phyloP scores from a whole-genome alignment of 1,284 basidiomycete genomes.

The Moesziomyces aphidis region DNA sequence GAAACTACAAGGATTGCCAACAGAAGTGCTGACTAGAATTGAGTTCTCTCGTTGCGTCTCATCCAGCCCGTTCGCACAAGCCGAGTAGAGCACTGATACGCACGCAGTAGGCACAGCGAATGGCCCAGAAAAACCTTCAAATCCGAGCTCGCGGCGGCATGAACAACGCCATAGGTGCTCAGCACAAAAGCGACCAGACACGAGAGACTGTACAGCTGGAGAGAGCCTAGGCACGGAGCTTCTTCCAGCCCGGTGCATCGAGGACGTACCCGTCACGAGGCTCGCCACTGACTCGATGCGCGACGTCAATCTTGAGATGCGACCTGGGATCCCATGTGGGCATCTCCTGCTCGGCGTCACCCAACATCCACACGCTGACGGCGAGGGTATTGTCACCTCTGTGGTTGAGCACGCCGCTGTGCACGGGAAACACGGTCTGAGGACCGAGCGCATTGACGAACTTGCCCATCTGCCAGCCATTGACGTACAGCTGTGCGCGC shows the following conservation, averaged over 20 bases:
- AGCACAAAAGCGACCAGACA: no score
- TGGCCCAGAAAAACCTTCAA: neutral
- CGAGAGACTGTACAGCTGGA: neutral
- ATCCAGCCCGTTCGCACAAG: constrained; percentile 52
- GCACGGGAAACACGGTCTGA: constrained; percentile 46
- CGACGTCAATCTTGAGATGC: constrained; percentile 24
- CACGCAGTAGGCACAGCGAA: no score
- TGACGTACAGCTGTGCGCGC: constrained; percentile 53
- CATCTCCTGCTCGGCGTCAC: constrained; percentile 7
- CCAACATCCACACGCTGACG: constrained; percentile 40
- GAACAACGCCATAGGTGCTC: neutral
- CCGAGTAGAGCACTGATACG: constrained; percentile 20
- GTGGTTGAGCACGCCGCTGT: constrained; percentile 34
- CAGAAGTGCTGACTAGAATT: no score
- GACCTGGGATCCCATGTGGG: constrained; percentile 26
- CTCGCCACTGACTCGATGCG: constrained; percentile 29
- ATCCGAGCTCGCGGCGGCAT: no score
- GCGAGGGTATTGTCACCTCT: constrained; percentile 39
- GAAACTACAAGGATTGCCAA: neutral
- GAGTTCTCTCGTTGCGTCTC: neutral
- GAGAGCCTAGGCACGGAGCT: constrained; percentile 19
- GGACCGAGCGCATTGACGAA: constrained; percentile 41
- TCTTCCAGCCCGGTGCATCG: constrained; percentile 23
- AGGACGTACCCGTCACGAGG: constrained; percentile 31
- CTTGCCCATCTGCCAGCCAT: constrained; percentile 62